Base-by-base conservation (phyloP, 805 yeast species). In the Kazachstania bromeliacearum region DNA sequence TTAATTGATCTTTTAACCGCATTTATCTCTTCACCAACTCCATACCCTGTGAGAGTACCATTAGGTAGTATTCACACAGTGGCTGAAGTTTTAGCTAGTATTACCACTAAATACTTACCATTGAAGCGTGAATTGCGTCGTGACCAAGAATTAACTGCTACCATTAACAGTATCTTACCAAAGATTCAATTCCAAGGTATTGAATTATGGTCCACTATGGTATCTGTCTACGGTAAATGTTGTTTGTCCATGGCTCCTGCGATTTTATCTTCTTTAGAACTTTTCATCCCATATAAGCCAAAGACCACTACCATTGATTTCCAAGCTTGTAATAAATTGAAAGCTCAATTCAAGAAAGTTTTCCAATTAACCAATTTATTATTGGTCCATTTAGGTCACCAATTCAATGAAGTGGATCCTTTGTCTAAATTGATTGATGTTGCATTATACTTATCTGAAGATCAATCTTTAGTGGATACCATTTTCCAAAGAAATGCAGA, bases 361-460 rank as follows among this genome's bases (percentile, higher is more conserved):
- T 46, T 60, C 28, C 32, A 46, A 4, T 28, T 53, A n/a, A 35
- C 46, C 4, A 48, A 45, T 33, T 22, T 34, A 16, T 33, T 50
- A 4, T 35, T 54, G 28, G 27, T 34, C n/a, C 39, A 53, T 4
- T 41, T 71, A 31, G 64, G 68, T 7, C 59, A 63, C 22, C 60
- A 63, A 14, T 45, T 66, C 20, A 58, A 62, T 21, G 85, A 80
- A 44, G 56, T 70, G 34, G 68, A 77, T 28, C 54, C 66, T 28
- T 52, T 81, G 36, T 63, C 70, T 33, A 71, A 79, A 44, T 60
- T 79, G 35, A 65, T 80, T 28, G 85, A 79, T 31, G 66, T 73
- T 14, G 67, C 83, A 1, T 51, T 79, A 29, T 41, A 62, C 19
- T 53, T 73, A 23, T 38, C 61, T 8, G 53, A 57, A 31, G 59